Evolutionary conservation across 176 grass and related monocot species (phyloP).

Genomic region (Eremochloa ophiuroides): DNA sequence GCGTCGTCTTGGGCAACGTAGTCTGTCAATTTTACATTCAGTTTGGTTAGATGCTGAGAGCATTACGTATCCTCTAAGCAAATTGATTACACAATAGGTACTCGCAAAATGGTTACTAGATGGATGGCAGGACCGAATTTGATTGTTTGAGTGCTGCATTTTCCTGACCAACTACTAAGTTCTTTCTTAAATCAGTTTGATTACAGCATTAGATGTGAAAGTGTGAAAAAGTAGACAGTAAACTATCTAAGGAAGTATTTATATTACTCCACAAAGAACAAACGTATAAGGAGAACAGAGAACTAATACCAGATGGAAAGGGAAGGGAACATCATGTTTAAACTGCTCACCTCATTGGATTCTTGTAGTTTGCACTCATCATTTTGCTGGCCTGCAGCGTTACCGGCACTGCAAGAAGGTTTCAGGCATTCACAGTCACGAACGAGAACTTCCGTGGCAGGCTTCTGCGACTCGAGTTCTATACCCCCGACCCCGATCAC

Average conservation of each 20-base stretch:
- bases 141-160: not conserved
- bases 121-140: too few species aligned
- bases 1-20: not conserved
- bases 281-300: not conserved
- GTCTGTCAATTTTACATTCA: not conserved
- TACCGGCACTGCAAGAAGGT: too few species aligned
- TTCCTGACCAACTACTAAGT: not conserved
- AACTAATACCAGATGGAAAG: not conserved
- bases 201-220: not conserved
- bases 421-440: not conserved
- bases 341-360: constrained; percentile 20
- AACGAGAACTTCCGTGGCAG: not conserved
- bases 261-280: not conserved
- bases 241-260: not conserved
- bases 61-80: too few species aligned
- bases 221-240: not conserved
- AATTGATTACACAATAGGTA: too few species aligned
- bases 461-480: not conserved
- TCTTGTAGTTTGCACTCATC: not conserved
- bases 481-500: too few species aligned
- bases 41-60: not conserved
- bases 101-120: too few species aligned
- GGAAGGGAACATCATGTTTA: not conserved
- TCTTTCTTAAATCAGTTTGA: not conserved
- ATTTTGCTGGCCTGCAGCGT: not conserved